Evolutionary conservation across 768 basidiomycete genomes (phyloP), one percentile per base, ranked within the genome.

Genomic region (Calocera cornea): DNA sequence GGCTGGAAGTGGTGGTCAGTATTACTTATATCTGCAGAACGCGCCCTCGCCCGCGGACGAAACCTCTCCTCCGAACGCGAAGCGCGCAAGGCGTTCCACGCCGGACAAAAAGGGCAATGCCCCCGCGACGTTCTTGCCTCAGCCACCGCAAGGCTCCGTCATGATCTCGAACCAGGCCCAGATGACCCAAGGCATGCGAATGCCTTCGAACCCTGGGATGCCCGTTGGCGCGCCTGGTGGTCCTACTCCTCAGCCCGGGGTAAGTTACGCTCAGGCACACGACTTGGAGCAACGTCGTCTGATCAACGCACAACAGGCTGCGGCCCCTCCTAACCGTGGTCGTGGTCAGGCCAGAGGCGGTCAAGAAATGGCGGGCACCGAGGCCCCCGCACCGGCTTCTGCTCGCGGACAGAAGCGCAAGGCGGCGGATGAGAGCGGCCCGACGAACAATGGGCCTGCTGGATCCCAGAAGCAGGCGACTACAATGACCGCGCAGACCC

Each of bases 111-210:
- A 60, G 54, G 54, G 54, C 31, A 33, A 60, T 31, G 54, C 54
- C 16, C 54, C 24, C 44, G 8, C 44, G 44, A 7, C 16, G 27
- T 60, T 60, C 54, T 16, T 60, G 24, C 54, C 54, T 19, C 27
- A 29, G 14, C 54, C 2, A 38, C 71, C 69, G 65, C 78, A 75
- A 68, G 75, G 69, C 34, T 72, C 67, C 0, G 74, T 75, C 49
- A 27, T 70, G 29, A 69, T 66, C 2, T 70, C 64, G 1, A 71
- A 67, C 19, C 74, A 69, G 24, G 69, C 66, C 1, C 79, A 60
- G 54, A 33, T 60, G 54, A 60, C 14, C 72, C 38, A 76, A 72
- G 65, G 54, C 24, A 60, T 60, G 54, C 14, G 31, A 33, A 31
- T 60, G 14, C 14, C 54, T 19, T 27, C 27, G 24, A 33, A 33